Percentiles rank a stretch among this genome's conserved stretches.
phyloP scores from a whole-genome alignment of 1,284 basidiomycete species.

The Laetiporus sulphureus region DNA sequence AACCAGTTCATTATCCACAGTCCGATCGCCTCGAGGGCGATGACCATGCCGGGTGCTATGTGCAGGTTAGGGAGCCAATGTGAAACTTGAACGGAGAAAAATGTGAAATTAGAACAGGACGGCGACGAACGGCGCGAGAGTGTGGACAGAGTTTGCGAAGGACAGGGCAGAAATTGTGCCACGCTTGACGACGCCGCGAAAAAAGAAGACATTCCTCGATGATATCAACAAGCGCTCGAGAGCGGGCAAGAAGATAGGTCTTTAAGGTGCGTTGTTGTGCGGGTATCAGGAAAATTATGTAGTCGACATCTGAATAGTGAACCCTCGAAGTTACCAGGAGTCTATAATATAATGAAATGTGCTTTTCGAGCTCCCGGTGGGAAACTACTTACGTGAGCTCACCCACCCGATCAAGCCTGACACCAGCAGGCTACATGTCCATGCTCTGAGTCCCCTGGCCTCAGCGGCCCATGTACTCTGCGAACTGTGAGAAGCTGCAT shows the following conservation, averaged over 20 bases:
- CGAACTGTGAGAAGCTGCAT: too few relatives aligned
- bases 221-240: conserved; percentile 25
- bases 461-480: too few relatives aligned
- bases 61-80: conserved; percentile 17
- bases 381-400: too few relatives aligned
- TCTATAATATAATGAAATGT: too few relatives aligned
- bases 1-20: too few relatives aligned
- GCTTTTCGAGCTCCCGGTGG: too few relatives aligned
- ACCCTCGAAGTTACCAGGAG: too few relatives aligned
- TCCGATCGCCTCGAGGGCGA: conserved; percentile 24
- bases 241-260: conserved; percentile 15
- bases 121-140: conserved; percentile 10
- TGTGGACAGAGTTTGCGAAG: conserved; percentile 30
- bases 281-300: too few relatives aligned
- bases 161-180: conserved; percentile 29
- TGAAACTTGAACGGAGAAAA: conserved; percentile 25
- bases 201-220: conserved; percentile 21
- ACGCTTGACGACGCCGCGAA: conserved; percentile 32
- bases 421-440: too few relatives aligned
- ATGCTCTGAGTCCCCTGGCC: too few relatives aligned
- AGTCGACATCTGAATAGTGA: too few relatives aligned
- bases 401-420: too few relatives aligned
- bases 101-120: conserved; percentile 15
- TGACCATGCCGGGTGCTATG: conserved; percentile 13
- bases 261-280: neutral